A percentile compares a stretch with the other conserved stretches of the same genome.
Evolutionary conservation across 1,284 basidiomycete species (phyloP).

Genomic region (Calocybe gambosa): DNA sequence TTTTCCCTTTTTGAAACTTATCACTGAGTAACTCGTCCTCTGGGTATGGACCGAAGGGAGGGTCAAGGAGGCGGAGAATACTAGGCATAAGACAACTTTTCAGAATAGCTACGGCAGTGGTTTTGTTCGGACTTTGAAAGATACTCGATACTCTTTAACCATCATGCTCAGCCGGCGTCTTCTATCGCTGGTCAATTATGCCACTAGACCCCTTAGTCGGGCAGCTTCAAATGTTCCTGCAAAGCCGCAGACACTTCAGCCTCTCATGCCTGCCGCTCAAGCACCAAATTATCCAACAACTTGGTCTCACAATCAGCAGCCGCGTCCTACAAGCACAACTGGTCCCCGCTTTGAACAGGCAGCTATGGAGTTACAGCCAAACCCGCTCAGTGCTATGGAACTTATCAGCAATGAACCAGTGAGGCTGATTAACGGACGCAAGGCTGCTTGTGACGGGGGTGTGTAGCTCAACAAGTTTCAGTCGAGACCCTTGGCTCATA

Average conservation of each 20-base stretch:
- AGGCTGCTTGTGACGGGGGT: slow-evolving; percentile 94
- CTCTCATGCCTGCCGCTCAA: slow-evolving; percentile 41
- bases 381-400: slow-evolving; percentile 88
- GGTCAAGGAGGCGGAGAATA: slow-evolving; percentile 13
- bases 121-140: background rate
- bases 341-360: slow-evolving; percentile 92
- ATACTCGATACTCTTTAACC: too few relatives aligned
- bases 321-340: slow-evolving; percentile 48
- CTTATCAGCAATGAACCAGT: slow-evolving; percentile 85
- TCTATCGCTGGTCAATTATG: slow-evolving; percentile 11
- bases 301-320: slow-evolving; percentile 73
- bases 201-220: slow-evolving; percentile 10
- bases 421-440: slow-evolving; percentile 72
- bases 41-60: slow-evolving; percentile 26
- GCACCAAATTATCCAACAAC: slow-evolving; percentile 73
- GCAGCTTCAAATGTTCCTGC: slow-evolving; percentile 24
- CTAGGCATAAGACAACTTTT: slow-evolving; percentile 6
- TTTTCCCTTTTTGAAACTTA: slow-evolving; percentile 7
- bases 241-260: slow-evolving; percentile 24
- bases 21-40: slow-evolving; percentile 21
- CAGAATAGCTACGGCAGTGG: background rate
- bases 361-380: slow-evolving; percentile 79
- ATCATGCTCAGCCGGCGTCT: slow-evolving; percentile 21
- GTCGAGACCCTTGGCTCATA: background rate
- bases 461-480: slow-evolving; percentile 25